Percentiles rank a stretch among this genome's conserved stretches.
phyloP scores from a whole-genome alignment of 192 early-diverging fungal species.

The Thamnidium elegans region DNA sequence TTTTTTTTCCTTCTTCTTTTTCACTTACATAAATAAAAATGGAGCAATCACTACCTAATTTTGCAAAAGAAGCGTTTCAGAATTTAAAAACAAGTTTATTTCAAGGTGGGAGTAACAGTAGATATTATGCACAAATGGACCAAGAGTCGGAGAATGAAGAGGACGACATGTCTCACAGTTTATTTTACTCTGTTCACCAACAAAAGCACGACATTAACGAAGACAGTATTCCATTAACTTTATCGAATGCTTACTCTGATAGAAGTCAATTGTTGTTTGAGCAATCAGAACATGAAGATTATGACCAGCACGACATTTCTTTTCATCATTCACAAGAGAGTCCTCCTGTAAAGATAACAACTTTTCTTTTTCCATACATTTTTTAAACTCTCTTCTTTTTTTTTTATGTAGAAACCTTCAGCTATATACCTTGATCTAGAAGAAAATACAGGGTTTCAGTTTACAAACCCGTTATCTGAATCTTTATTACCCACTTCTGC shows the following conservation, averaged over 20 bases:
- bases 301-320: neutral
- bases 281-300: constrained; percentile 22
- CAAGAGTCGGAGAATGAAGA: constrained; percentile 36
- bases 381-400: constrained; percentile 7
- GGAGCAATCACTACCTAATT: constrained; percentile 28
- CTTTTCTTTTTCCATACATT: constrained; percentile 7
- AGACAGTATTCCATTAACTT: constrained; percentile 28
- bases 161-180: constrained; percentile 18
- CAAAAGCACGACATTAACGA: constrained; percentile 3
- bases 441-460: constrained; percentile 30
- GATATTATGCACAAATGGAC: constrained; percentile 30
- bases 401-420: constrained; percentile 43
- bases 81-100: constrained; percentile 18
- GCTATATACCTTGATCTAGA: constrained; percentile 53
- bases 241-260: constrained; percentile 33
- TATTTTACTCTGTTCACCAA: constrained; percentile 33
- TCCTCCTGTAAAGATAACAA: too few species aligned
- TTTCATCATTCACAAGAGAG: too few species aligned
- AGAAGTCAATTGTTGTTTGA: constrained; percentile 30
- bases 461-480: constrained; percentile 41
- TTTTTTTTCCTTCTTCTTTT: too few species aligned
- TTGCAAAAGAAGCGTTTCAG: constrained; percentile 15
- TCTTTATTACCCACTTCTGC: constrained; percentile 44
- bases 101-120: constrained; percentile 1
- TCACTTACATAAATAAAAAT: constrained; percentile 6